phyloP scores from a whole-genome alignment of 1,284 basidiomycete species.

The Limonomyces culmigenus region DNA sequence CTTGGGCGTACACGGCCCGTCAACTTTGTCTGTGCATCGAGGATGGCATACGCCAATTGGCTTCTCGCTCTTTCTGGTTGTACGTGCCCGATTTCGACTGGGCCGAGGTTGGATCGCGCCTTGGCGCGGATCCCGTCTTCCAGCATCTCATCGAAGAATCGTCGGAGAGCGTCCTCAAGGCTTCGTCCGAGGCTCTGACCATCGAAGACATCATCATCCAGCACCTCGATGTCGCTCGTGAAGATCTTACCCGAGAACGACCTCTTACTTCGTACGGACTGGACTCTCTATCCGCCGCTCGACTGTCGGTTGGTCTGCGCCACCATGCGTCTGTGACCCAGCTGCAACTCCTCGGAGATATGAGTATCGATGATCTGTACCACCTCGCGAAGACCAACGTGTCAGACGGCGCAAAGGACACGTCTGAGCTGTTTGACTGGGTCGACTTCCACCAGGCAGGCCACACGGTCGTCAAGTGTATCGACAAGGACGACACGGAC shows the following conservation, averaged over 20 bases:
- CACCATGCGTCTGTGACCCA: slow-evolving; percentile 16
- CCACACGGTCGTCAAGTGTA: slow-evolving; percentile 7
- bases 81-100: slow-evolving; percentile 19
- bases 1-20: no score
- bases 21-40: slow-evolving; percentile 17
- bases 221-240: slow-evolving; percentile 13
- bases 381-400: not conserved
- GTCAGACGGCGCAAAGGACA: not conserved
- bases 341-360: slow-evolving; percentile 19
- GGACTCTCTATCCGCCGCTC: slow-evolving; percentile 21
- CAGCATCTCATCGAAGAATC: slow-evolving; percentile 9
- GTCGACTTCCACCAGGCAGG: not conserved
- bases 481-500: slow-evolving; percentile 4
- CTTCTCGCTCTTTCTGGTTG: slow-evolving; percentile 9
- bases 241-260: slow-evolving; percentile 18
- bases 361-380: slow-evolving; percentile 12
- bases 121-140: slow-evolving; percentile 12
- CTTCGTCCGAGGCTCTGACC: slow-evolving; percentile 1
- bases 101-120: slow-evolving; percentile 9
- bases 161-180: slow-evolving; percentile 1
- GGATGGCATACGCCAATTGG: slow-evolving; percentile 12
- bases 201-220: slow-evolving; percentile 3
- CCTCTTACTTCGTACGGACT: slow-evolving; percentile 24
- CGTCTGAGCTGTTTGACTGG: not conserved
- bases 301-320: slow-evolving; percentile 17